Conservation (phyloP, 495 filamentous ascomycete species). For the Lepidopterella palustris region DNA sequence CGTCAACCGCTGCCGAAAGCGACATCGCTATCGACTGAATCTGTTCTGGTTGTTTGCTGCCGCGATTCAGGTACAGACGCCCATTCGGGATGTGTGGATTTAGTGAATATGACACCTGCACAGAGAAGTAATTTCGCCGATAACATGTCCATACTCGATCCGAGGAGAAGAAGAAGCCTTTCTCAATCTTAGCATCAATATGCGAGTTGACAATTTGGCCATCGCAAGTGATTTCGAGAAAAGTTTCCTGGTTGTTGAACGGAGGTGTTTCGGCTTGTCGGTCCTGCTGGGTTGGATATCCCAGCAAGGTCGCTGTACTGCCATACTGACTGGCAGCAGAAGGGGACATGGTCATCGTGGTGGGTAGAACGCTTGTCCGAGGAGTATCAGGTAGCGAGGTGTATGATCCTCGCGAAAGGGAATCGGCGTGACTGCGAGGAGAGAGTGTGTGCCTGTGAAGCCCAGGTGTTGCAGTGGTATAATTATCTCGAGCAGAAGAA, state of each 20-base stretch:
- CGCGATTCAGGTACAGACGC: constrained; percentile 17
- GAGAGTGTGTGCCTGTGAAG: constrained; percentile 22
- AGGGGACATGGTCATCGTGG: constrained; percentile 23
- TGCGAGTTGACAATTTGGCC: constrained; percentile 59
- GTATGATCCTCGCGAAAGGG: constrained; percentile 17
- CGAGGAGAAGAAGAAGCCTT: constrained; percentile 79
- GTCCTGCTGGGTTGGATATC: constrained; percentile 8
- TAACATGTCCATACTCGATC: constrained; percentile 96
- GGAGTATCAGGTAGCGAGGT: constrained; percentile 32
- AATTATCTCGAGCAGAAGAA: constrained; percentile 29
- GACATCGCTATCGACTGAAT: constrained; percentile 69
- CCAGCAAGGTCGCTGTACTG: neutral
- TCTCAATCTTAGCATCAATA: constrained; percentile 80
- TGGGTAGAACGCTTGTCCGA: constrained; percentile 28
- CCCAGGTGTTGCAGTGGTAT: constrained; percentile 28
- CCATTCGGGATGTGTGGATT: constrained; percentile 43
- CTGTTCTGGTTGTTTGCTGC: constrained; percentile 41
- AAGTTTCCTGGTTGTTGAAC: constrained; percentile 46
- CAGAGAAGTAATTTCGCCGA: constrained; percentile 87
- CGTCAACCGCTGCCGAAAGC: constrained; percentile 82
- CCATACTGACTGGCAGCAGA: constrained; percentile 7
- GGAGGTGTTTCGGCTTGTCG: constrained; percentile 28
- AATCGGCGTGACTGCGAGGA: constrained; percentile 25
- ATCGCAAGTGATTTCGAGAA: constrained; percentile 52
- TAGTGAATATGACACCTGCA: constrained; percentile 74